Evolutionary conservation across 768 basidiomycete species (phyloP), one percentile per base, ranked within the genome.

Genomic region (Suillus placidus): DNA sequence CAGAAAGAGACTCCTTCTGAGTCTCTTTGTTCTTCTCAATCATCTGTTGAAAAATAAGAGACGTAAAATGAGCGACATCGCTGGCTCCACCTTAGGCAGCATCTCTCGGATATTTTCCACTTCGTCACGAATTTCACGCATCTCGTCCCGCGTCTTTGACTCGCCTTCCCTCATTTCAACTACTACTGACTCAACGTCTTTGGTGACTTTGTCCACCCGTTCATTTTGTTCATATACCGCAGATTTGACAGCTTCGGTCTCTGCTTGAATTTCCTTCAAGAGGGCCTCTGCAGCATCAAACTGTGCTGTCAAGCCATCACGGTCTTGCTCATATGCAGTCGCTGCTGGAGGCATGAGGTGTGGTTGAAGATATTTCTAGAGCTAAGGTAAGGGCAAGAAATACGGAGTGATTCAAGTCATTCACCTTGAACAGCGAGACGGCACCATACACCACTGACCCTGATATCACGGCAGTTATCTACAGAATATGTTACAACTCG

Each of bases 391-490:
- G 26, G 7, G 37, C 26, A 57, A 66, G n/a, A 71, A 58, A 54
- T 60, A 43, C 64, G 45, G 60, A 64, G 40, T 20, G 43, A 64
- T n/a, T 63, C 30, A 45, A 63, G 26, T 35, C 18, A 18, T 82
- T 49, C 70, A 92, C 94, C 78, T 87, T 88, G 73, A 95, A 94
- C 52, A 98, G 76, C 2, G 94, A 82, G 34, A 89, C 80, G 14
- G 93, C 88, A 6, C 93, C 91, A 74, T 93, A 97, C 9, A 88
- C 85, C 6, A 96, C 79, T 7, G 91, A 86, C 1, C 97, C 95
- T 49, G 95, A 95, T 20, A 99, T 82, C 40, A 98, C 90, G 14
- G 91, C 90, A 75, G 96, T 94, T 71, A 99, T 96, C 96, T 98
- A 73, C 9, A 8, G 23, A 16, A 58, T 70, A 74, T 69, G 60